Evolutionary conservation across 140 eudicot genomes (phyloP).

Genomic region (Anethum foeniculum): DNA sequence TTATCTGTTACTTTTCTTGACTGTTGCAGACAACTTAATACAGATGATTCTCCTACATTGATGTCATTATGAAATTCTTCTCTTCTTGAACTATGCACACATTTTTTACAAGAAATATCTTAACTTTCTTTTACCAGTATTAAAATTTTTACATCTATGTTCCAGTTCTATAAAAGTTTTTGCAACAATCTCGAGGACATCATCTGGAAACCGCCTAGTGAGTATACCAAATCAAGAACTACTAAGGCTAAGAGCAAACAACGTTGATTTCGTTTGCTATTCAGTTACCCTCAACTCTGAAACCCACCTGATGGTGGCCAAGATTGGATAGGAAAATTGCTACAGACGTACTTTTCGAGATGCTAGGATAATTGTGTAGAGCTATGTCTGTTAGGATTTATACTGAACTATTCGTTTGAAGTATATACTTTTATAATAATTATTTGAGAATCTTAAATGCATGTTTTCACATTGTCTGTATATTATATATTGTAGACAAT

Average conservation of each 20-base stretch:
- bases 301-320: neutral
- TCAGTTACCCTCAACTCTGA: neutral
- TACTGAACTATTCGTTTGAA: too few relatives aligned
- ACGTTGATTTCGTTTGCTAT: constrained; percentile 24
- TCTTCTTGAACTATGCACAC: neutral
- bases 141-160: constrained; percentile 13
- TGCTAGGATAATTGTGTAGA: neutral
- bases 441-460: too few relatives aligned
- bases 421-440: too few relatives aligned
- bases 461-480: too few relatives aligned
- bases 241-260: constrained; percentile 54
- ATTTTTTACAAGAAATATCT: too few relatives aligned
- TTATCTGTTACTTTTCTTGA: neutral
- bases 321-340: neutral
- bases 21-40: neutral
- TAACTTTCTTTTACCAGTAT: neutral
- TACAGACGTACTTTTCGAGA: neutral
- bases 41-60: neutral
- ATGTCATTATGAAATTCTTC: neutral
- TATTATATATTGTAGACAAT: too few relatives aligned
- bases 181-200: constrained; percentile 88
- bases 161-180: constrained; percentile 82
- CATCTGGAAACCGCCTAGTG: constrained; percentile 83
- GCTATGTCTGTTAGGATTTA: too few relatives aligned
- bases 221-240: constrained; percentile 47